A percentile compares a stretch with the other conserved stretches of the same genome.
These are phyloP conservation scores for Ceraceosorus bombacis DNA, from an alignment of 1,284 basidiomycete species.

Conservation along the genomic window DNA sequence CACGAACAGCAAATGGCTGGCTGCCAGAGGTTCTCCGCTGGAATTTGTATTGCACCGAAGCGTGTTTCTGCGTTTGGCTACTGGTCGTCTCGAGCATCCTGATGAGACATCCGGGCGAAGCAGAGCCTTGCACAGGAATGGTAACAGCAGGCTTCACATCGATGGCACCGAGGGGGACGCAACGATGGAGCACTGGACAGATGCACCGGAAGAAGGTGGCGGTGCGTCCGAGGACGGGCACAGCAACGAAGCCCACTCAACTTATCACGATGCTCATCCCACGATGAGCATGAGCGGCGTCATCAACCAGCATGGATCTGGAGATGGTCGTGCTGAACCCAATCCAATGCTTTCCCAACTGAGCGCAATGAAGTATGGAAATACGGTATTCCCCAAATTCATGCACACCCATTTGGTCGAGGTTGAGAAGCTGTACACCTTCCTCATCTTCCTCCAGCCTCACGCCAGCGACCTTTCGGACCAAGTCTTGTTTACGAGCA, in stretches of 20 bases:
- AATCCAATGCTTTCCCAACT: slow-evolving; percentile 3
- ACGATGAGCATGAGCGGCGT: not conserved
- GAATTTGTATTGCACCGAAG: slow-evolving; percentile 39
- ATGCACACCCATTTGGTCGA: slow-evolving; percentile 60
- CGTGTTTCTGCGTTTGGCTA: slow-evolving; percentile 34
- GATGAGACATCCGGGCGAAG: slow-evolving; percentile 5
- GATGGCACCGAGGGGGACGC: slow-evolving; percentile 1
- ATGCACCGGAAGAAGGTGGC: slow-evolving; percentile 11
- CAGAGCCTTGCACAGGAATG: not conserved
- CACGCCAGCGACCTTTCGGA: not conserved
- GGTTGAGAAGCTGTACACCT: slow-evolving; percentile 68
- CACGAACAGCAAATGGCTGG: slow-evolving; percentile 21
- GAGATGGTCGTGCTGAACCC: not conserved
- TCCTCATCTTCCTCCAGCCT: slow-evolving; percentile 63
- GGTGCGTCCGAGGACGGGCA: not conserved
- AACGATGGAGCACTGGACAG: slow-evolving; percentile 3
- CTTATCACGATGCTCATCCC: slow-evolving; percentile 3
- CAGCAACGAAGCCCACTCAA: not conserved
- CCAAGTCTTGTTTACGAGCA: slow-evolving; percentile 10
- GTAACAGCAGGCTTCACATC: not conserved
- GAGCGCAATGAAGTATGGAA: slow-evolving; percentile 2
- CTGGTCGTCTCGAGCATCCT: slow-evolving; percentile 15
- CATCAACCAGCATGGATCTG: not conserved
- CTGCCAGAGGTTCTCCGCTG: slow-evolving; percentile 21
- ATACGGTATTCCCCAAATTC: slow-evolving; percentile 67